Percentiles rank a stretch among this genome's conserved stretches.
These are phyloP conservation scores for Claviceps purpurea DNA, from an alignment of 2,329 filamentous ascomycete genomes.

Conservation along the genomic window DNA sequence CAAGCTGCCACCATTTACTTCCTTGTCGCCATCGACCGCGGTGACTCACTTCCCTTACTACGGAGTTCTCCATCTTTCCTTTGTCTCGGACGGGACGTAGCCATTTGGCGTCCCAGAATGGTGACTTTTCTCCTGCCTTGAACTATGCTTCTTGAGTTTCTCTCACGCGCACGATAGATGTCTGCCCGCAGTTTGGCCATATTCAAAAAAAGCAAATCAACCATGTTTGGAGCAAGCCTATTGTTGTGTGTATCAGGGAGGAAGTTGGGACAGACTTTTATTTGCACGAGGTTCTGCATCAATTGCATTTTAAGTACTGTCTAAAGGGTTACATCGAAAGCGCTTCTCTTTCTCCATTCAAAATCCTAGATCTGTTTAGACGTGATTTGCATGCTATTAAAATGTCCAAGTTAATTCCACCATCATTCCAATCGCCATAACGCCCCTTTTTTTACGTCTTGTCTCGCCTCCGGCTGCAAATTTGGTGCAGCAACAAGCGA, in stretches of 20 bases:
- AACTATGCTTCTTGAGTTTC: not conserved
- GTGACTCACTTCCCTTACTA: not conserved
- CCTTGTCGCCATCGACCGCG: not conserved
- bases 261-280: not conserved
- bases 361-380: slow-evolving; percentile 21
- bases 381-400: slow-evolving; percentile 4
- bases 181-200: not conserved
- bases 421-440: not conserved
- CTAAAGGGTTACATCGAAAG: slow-evolving; percentile 17
- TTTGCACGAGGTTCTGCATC: slow-evolving; percentile 1
- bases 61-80: not conserved
- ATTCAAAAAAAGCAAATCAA: not conserved
- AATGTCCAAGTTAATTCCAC: slow-evolving; percentile 4
- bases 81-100: not conserved
- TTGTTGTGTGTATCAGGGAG: not conserved
- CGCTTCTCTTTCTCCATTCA: slow-evolving; percentile 16
- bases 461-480: not conserved
- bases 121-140: not conserved
- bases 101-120: not conserved
- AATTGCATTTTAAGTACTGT: slow-evolving; percentile 2
- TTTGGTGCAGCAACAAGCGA: not conserved
- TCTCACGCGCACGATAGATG: not conserved
- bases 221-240: not conserved
- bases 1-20: not conserved
- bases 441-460: slow-evolving; percentile 1